Evolutionary conservation across 352 stramenopile species (phyloP).

Genomic region (Globisporangium cylindrosporum): DNA sequence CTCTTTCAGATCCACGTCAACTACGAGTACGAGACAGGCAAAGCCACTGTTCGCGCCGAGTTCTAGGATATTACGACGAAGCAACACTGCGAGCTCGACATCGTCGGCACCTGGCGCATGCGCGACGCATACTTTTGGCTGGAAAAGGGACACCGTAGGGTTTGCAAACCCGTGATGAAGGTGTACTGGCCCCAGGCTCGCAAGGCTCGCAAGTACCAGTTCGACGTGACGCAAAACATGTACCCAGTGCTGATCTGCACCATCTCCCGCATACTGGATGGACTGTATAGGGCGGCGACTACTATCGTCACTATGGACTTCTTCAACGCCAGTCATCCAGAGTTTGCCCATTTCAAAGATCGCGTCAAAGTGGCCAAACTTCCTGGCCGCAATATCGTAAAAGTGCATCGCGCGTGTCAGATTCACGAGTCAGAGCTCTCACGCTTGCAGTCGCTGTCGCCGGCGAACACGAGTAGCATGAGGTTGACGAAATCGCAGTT

Average conservation of each 20-base stretch:
- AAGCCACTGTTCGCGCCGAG: not conserved
- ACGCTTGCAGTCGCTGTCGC: not conserved
- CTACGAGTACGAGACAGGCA: too few relatives aligned
- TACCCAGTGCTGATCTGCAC: not conserved
- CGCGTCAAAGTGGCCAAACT: constrained; percentile 86
- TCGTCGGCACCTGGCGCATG: not conserved
- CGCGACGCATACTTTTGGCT: not conserved
- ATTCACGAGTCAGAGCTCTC: constrained; percentile 24
- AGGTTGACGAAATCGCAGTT: too few relatives aligned
- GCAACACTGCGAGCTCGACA: not conserved
- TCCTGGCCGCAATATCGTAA: constrained; percentile 52
- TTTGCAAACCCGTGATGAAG: not conserved
- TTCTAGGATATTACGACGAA: not conserved
- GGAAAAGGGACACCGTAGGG: not conserved
- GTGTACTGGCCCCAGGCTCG: not conserved
- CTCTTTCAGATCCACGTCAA: too few relatives aligned
- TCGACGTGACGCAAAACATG: not conserved
- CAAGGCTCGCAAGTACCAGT: not conserved
- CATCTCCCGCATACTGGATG: not conserved
- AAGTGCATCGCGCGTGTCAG: constrained; percentile 52
- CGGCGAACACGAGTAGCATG: not conserved
- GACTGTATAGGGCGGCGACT: not conserved
- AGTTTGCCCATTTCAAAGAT: constrained; percentile 75
- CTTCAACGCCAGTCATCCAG: constrained; percentile 32
- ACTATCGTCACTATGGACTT: too few relatives aligned